Conservation (phyloP, 768 basidiomycete genomes). For the Tricholoma saponaceum region DNA sequence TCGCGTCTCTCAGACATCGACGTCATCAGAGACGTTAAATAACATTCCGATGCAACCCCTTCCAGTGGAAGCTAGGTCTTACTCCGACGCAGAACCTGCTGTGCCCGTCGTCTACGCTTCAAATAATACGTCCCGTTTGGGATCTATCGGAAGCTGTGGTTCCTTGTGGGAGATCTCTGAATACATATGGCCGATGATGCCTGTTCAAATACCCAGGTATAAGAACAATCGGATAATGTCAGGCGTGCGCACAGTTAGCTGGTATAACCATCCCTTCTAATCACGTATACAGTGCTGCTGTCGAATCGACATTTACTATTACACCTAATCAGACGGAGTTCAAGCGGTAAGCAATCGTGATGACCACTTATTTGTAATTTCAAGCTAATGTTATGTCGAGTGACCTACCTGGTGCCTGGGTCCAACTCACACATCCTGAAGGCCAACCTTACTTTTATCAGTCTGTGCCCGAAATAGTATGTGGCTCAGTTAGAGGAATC, state of each 20-base stretch:
- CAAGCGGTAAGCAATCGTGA: not conserved
- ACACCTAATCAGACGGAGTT: not conserved
- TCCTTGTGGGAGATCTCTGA: not conserved
- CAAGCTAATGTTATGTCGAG: not conserved
- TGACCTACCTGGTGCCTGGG: slow-evolving; percentile 21
- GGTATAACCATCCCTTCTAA: not conserved
- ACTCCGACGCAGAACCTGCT: not conserved
- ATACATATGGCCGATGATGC: not conserved
- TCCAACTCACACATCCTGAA: slow-evolving; percentile 25
- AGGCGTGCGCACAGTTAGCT: not conserved
- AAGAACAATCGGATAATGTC: not conserved
- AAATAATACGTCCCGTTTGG: not conserved
- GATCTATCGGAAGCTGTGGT: not conserved
- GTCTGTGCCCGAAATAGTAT: slow-evolving; percentile 21
- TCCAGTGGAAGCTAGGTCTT: not conserved
- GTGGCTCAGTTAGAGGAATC: not conserved
- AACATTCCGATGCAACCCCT: not conserved
- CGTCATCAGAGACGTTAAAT: not conserved
- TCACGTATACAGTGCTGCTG: not conserved
- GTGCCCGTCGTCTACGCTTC: not conserved
- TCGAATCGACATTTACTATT: not conserved
- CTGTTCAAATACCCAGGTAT: not conserved
- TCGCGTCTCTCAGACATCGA: not conserved
- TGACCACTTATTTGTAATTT: not conserved
- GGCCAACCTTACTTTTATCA: slow-evolving; percentile 27